Conservation (phyloP, 345 rosid genomes). For the Sonneratia caseolaris region DNA sequence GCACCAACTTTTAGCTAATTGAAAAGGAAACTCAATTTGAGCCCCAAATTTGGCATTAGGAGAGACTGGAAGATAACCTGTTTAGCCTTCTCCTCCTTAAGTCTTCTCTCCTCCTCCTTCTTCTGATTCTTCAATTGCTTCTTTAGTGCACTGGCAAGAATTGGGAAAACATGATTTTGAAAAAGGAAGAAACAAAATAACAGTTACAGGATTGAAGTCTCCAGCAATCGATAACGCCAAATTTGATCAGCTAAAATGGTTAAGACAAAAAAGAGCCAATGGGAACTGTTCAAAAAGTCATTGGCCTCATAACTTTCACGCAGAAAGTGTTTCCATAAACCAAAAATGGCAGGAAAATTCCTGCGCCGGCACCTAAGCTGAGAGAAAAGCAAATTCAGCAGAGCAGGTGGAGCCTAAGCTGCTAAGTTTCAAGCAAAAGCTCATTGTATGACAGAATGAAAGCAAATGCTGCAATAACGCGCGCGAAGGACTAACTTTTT, state of each 20-base stretch:
- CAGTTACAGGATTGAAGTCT: background rate
- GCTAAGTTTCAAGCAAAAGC: no score
- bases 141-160: slow-evolving; percentile 62
- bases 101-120: slow-evolving; percentile 70
- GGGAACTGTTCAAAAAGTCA: no score
- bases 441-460: no score
- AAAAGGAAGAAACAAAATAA: background rate
- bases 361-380: no score
- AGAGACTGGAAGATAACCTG: slow-evolving; percentile 9
- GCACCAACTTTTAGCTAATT: background rate
- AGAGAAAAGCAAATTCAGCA: background rate
- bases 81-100: slow-evolving; percentile 55
- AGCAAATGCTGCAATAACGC: no score
- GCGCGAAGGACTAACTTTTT: slow-evolving; percentile 45
- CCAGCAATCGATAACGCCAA: no score
- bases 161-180: background rate
- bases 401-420: background rate
- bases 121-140: slow-evolving; percentile 64
- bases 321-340: no score
- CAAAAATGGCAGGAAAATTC: no score
- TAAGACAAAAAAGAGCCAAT: no score
- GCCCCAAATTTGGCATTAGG: no score
- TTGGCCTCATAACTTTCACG: no score
- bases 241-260: no score
- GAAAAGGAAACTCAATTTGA: background rate